Base-by-base conservation (phyloP, 2,329 filamentous ascomycete species). In the Hypoxylon sp. region DNA sequence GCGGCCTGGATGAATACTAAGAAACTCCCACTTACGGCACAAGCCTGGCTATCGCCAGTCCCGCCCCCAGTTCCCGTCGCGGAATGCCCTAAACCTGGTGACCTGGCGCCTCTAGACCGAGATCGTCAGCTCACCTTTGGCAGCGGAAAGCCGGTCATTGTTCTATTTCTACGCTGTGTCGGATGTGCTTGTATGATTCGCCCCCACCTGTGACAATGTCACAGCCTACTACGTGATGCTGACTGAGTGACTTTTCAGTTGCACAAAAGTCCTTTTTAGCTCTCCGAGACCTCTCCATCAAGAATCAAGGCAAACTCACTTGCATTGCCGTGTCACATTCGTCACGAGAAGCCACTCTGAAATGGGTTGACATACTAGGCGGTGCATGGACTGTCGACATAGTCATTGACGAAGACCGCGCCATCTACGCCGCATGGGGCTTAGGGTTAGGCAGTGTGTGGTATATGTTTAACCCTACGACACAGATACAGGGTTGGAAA, bases 281-380 rank as follows among this genome's bases (percentile, higher is more conserved):
- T 67, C 82, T 89, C 60, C 86, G 87, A 56, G 80, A 84, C 48
- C 81, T 90, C 64, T 83, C 86, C 11, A 86, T 85, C 77, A 84
- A 84, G 56, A 81, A 87, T 72, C 79, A 83, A 57, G 77, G 78
- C 72, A 79, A 79, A 46, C 79, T 89, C 10, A 82, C 82, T 64
- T 89, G 87, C 79, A 81, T 90, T 62, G 87, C 88, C 69, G 81
- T 90, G 56, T 89, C 87, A 25, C 88, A 90, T 79, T 85, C 88
- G 42, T 89, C 87, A 7, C 77, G 81, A 3, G 80, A 82, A 22
- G 87, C 88, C 31, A 90, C 88, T 1, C 77, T 82, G 40, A 86
- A 85, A 69, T 90, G 88, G 88, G 73, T 88, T 50, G 85, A 86
- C 69, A 80, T 88, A 17, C 77, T 90, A 11, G 88, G 88, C 75